phyloP scores from a whole-genome alignment of 441 rosid species.

The Macaranga tanarius region DNA sequence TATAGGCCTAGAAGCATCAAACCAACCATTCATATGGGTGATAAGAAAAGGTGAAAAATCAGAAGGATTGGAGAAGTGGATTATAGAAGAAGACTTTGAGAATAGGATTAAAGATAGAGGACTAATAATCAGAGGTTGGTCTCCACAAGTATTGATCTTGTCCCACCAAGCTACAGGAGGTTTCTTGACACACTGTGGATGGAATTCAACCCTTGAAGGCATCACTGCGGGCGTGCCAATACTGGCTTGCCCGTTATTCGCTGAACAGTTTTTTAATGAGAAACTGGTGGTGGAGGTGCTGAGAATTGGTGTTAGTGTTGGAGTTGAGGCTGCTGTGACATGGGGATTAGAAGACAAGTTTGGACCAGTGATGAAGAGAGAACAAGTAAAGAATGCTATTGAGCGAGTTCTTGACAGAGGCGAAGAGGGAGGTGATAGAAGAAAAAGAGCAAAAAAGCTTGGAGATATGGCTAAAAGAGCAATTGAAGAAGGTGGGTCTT shows the following conservation, averaged over 20 bases:
- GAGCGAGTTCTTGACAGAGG: too few species aligned
- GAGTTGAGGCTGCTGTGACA: too few species aligned
- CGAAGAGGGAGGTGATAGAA: too few species aligned
- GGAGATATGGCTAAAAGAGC: too few species aligned
- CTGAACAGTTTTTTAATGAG: conserved; percentile 38
- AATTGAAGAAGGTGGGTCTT: too few species aligned
- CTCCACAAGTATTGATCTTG: conserved; percentile 30
- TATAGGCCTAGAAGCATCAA: conserved; percentile 29
- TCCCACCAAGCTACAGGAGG: conserved; percentile 34
- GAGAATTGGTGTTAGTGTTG: too few species aligned
- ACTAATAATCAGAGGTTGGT: conserved; percentile 30
- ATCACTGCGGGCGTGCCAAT: conserved; percentile 27
- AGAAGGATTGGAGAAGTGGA: conserved; percentile 28
- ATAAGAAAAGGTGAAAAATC: conserved; percentile 22
- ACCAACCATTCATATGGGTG: conserved; percentile 37
- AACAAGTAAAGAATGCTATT: too few species aligned
- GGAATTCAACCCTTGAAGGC: conserved; percentile 33
- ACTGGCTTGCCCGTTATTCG: conserved; percentile 35
- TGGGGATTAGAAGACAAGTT: too few species aligned
- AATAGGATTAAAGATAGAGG: conserved; percentile 29
- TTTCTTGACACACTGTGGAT: conserved; percentile 34
- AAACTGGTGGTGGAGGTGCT: conserved; percentile 28
- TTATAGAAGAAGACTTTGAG: conserved; percentile 18
- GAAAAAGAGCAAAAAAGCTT: too few species aligned
- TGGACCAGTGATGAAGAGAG: too few species aligned